These are phyloP conservation scores for Zygotorulaspora florentina DNA, from an alignment of 805 yeast species.

Conservation along the genomic window DNA sequence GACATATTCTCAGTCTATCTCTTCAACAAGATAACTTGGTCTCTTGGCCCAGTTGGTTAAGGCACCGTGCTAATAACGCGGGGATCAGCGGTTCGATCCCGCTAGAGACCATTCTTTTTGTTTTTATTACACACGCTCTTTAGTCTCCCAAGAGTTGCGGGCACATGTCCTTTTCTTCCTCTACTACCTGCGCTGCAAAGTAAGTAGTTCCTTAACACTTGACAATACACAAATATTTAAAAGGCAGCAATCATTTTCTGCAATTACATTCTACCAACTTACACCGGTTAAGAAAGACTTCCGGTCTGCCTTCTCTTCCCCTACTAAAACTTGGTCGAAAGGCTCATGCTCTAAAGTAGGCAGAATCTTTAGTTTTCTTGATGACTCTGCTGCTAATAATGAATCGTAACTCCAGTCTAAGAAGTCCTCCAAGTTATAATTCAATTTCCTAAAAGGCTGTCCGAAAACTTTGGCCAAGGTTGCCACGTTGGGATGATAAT, in stretches of 20 bases:
- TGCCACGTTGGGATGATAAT: conserved; percentile 94
- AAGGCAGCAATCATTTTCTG: not conserved
- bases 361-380: conserved; percentile 61
- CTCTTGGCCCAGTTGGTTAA: conserved; percentile 39
- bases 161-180: too few relatives aligned
- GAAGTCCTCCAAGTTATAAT: conserved; percentile 90
- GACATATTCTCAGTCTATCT: too few relatives aligned
- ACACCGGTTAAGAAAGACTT: conserved; percentile 21
- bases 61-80: conserved; percentile 39
- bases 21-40: conserved; percentile 14
- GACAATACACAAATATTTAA: not conserved
- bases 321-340: conserved; percentile 18
- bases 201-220: too few relatives aligned
- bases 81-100: conserved; percentile 39
- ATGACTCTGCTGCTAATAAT: conserved; percentile 57
- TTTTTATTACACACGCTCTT: too few relatives aligned
- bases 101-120: conserved; percentile 33
- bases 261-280: conserved; percentile 21
- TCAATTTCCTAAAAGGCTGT: conserved; percentile 85
- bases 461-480: conserved; percentile 82
- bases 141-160: too few relatives aligned
- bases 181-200: too few relatives aligned
- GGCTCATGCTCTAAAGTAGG: conserved; percentile 74
- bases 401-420: conserved; percentile 82
- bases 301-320: conserved; percentile 4